Percentiles rank a stretch among this genome's conserved stretches.
Conservation (phyloP, 257 asterid species). For the Coffea eugenioides region DNA sequence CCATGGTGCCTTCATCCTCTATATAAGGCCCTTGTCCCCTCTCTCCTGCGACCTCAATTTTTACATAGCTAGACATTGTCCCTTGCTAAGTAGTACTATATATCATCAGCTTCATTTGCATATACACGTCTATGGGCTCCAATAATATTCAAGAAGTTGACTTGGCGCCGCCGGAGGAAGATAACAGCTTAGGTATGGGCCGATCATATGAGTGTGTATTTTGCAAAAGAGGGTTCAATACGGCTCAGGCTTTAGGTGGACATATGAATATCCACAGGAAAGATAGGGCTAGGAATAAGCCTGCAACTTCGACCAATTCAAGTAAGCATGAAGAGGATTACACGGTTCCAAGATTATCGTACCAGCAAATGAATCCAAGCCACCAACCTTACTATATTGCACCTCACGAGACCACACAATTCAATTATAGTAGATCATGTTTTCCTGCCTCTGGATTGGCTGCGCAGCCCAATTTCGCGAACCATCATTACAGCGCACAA, state of each 20-base stretch:
- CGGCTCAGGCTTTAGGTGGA: constrained; percentile 88
- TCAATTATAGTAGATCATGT: constrained; percentile 22
- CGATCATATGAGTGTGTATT: constrained; percentile 72
- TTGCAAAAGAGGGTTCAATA: constrained; percentile 81
- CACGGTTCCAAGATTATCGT: constrained; percentile 11
- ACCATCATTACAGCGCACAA: background rate
- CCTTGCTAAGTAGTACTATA: background rate
- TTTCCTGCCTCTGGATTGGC: constrained; percentile 22
- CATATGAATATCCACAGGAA: constrained; percentile 88
- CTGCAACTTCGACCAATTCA: constrained; percentile 16
- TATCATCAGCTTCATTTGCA: background rate
- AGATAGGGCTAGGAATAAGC: constrained; percentile 44
- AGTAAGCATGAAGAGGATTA: constrained; percentile 14
- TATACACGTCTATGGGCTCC: constrained; percentile 28
- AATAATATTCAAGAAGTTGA: constrained; percentile 20
- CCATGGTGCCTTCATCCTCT: background rate
- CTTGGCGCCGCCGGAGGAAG: constrained; percentile 16
- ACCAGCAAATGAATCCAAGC: constrained; percentile 11
- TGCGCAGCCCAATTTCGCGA: background rate
- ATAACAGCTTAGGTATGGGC: constrained; percentile 42
- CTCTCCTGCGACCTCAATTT: background rate
- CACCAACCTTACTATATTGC: background rate
- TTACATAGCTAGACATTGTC: background rate
- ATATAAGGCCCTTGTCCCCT: background rate
- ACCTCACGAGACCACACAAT: constrained; percentile 8